A percentile compares a stretch with the other conserved stretches of the same genome.
These are phyloP conservation scores for Mastigamoeba balamuthi DNA, from an alignment of 78 protist species.

Conservation along the genomic window DNA sequence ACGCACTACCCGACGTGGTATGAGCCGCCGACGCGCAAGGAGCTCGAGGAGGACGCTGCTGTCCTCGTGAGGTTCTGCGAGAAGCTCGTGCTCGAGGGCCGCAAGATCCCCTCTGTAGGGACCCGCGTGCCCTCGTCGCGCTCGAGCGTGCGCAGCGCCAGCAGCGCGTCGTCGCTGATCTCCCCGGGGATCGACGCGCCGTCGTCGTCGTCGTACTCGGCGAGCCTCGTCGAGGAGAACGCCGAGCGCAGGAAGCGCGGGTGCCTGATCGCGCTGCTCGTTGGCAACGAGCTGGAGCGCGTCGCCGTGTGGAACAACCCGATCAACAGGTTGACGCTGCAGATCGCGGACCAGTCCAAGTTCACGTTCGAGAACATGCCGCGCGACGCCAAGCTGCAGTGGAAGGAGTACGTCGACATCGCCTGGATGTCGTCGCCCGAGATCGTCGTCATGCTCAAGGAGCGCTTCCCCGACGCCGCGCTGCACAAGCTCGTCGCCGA, in stretches of 20 bases:
- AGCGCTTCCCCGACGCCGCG: not conserved
- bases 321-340: constrained; percentile 3
- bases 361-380: constrained; percentile 26
- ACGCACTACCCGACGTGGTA: not conserved
- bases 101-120: not conserved
- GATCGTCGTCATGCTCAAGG: not conserved
- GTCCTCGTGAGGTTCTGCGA: not conserved
- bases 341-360: constrained; percentile 24
- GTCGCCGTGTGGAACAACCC: constrained; percentile 68
- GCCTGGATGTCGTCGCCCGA: constrained; percentile 35
- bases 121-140: not conserved
- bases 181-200: not conserved
- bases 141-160: not conserved
- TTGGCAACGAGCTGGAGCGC: constrained; percentile 58
- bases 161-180: not conserved
- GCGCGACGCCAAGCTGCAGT: constrained; percentile 1
- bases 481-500: not conserved
- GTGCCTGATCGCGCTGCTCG: constrained; percentile 31
- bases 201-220: not conserved
- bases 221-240: not conserved
- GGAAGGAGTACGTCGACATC: constrained; percentile 33
- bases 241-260: not conserved
- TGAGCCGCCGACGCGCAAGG: not conserved
- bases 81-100: not conserved
- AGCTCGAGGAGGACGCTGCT: not conserved